Evolutionary conservation across 2,329 filamentous ascomycete genomes (phyloP), one percentile per base, ranked within the genome.

Genomic region (Tolypocladium ovalisporum): DNA sequence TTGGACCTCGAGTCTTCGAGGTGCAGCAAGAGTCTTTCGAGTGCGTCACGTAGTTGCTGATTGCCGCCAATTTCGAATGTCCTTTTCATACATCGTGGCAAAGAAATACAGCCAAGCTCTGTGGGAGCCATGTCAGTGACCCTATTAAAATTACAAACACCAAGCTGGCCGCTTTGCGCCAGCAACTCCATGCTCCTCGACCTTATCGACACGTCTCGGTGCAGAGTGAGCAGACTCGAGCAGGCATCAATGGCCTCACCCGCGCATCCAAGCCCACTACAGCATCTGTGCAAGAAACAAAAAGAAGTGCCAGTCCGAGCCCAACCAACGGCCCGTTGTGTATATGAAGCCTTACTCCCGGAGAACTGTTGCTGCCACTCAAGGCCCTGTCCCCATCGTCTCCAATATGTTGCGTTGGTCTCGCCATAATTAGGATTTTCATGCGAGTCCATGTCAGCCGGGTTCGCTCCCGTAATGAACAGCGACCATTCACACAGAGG

Each of bases 211-310:
- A 51, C 29, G n/a, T 10, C 27, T 19, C 47, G 17, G 19, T 32
- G 47, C 6, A 6, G 17, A 13, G 19, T 34, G 27, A 51, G 4
- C 47, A 51, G 34, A n/a, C 27, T 32, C 47, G 7, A 19, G 22
- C 40, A 24, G n/a, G 40, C 40, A 24, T 13, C 52, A 29, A 47
- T n/a, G 7, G 24, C 42, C 40, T 37, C 42, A 34, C 37, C 29
- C 42, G 22, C 32, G 49, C 39, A 42, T 22, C 51, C 56, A 57
- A 53, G n/a, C 27, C 51, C 44, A 51, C 39, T 53, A 15, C 62
- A 60, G 55, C 37, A 29, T 60, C 42, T 57, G 56, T 60, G 59
- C 57, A 57, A 52, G 40, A 57, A 60, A 44, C 47, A 19, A n/a
- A 51, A 51, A n/a, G 19, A 10, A 12, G 34, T 13, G 9, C 47